Percentiles rank a stretch among this genome's conserved stretches.
These are phyloP conservation scores for Truncatella angustata DNA, from an alignment of 2,329 filamentous ascomycete species.

Conservation along the genomic window DNA sequence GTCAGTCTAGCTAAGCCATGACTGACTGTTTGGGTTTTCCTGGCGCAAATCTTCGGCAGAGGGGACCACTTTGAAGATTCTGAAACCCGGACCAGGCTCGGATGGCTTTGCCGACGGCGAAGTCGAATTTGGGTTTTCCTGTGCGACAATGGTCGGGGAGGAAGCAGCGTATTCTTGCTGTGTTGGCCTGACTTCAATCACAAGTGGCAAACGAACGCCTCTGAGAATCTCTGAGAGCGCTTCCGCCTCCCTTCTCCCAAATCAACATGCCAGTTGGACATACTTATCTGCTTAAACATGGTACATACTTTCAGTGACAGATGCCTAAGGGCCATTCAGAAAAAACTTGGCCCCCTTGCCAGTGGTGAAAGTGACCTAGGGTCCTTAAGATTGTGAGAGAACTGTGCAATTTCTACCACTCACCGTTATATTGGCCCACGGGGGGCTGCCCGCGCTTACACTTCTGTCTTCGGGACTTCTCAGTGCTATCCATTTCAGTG, in stretches of 20 bases:
- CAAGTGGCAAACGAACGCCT: background rate
- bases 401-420: background rate
- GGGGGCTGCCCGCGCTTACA: background rate
- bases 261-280: too few species aligned
- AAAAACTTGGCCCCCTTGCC: background rate
- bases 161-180: too few species aligned
- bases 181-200: too few species aligned
- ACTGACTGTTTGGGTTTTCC: background rate
- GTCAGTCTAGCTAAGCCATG: too few species aligned
- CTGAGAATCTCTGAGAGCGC: too few species aligned
- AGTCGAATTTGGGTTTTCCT: background rate
- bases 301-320: background rate
- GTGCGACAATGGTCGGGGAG: background rate
- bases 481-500: background rate
- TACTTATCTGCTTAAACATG: too few species aligned
- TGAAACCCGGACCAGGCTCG: background rate
- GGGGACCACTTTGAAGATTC: conserved; percentile 1
- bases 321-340: background rate
- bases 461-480: background rate
- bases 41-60: conserved; percentile 5
- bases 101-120: conserved; percentile 1
- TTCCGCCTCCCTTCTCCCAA: too few species aligned
- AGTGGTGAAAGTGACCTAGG: background rate
- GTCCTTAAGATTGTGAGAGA: background rate
- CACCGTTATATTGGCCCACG: background rate